Conservation (phyloP, 1,284 basidiomycete species). For the Serendipita sp. region DNA sequence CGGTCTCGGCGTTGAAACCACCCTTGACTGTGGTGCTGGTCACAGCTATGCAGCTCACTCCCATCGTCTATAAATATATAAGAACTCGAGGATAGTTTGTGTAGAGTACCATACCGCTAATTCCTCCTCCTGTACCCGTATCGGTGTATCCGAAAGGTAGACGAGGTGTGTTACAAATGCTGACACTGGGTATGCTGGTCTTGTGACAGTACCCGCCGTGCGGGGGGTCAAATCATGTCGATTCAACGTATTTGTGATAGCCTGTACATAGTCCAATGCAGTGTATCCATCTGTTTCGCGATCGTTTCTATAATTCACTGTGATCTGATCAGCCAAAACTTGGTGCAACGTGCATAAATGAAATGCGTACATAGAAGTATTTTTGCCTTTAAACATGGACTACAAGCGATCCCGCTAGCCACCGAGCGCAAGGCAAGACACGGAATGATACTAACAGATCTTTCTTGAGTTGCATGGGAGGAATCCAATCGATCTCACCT, state of each 20-base stretch:
- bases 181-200: conserved; percentile 40
- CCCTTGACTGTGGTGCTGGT: conserved; percentile 17
- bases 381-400: conserved; percentile 60
- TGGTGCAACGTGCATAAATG: background rate
- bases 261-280: conserved; percentile 69
- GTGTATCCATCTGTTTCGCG: conserved; percentile 80
- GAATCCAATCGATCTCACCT: conserved; percentile 33
- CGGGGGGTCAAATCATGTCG: conserved; percentile 23
- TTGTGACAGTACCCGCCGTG: conserved; percentile 37
- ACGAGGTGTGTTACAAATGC: conserved; percentile 76
- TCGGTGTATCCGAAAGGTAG: conserved; percentile 48
- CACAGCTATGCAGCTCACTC: conserved; percentile 42
- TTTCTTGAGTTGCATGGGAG: background rate
- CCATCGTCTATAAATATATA: conserved; percentile 30
- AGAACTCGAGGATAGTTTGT: background rate
- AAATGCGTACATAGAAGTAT: conserved; percentile 60
- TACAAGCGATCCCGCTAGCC: conserved; percentile 65
- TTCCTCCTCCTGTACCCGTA: conserved; percentile 44
- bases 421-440: conserved; percentile 80
- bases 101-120: conserved; percentile 40
- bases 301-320: conserved; percentile 83
- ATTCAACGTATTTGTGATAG: conserved; percentile 61
- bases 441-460: conserved; percentile 57
- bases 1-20: conserved; percentile 35
- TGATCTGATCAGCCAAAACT: background rate